Percentiles rank a stretch among this genome's conserved stretches.
Conservation (phyloP, 495 filamentous ascomycete genomes). For the Penicillium angulare region DNA sequence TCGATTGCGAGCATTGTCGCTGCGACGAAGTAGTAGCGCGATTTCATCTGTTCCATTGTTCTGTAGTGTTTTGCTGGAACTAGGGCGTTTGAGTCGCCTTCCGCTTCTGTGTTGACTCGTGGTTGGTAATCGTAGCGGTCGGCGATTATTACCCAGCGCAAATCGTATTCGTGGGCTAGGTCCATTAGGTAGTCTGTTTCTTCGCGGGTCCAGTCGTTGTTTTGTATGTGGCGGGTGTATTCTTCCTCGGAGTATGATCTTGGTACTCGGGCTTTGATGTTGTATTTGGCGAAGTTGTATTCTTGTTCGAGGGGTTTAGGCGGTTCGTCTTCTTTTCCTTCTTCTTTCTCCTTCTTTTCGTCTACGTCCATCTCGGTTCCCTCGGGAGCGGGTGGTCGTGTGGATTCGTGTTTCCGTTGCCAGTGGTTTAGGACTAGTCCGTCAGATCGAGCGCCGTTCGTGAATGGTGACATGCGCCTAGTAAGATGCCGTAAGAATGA, state of each 20-base stretch:
- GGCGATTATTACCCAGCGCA: conserved; percentile 88
- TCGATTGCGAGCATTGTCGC: conserved; percentile 81
- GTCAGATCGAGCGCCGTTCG: conserved; percentile 55
- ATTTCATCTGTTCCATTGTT: conserved; percentile 86
- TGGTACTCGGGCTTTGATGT: conserved; percentile 71
- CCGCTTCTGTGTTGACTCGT: conserved; percentile 34
- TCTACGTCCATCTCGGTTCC: conserved; percentile 45
- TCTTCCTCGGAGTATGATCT: conserved; percentile 76
- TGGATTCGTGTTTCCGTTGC: conserved; percentile 45
- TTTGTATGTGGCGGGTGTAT: conserved; percentile 73
- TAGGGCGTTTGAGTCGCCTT: conserved; percentile 38
- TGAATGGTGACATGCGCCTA: conserved; percentile 57
- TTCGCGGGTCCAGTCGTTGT: conserved; percentile 77
- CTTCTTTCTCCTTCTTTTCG: conserved; percentile 17
- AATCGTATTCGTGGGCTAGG: conserved; percentile 69
- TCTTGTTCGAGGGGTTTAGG: conserved; percentile 29
- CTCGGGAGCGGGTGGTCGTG: conserved; percentile 38
- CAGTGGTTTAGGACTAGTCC: conserved; percentile 67
- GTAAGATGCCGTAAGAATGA: neutral
- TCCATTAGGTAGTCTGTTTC: conserved; percentile 90
- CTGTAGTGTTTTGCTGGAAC: conserved; percentile 47
- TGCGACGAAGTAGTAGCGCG: conserved; percentile 82
- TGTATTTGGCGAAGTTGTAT: conserved; percentile 72
- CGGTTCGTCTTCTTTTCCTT: conserved; percentile 29
- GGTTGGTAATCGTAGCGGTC: conserved; percentile 85